Evolutionary conservation across 2,329 filamentous ascomycete species (phyloP).

Genomic region (Aureobasidium sp.): DNA sequence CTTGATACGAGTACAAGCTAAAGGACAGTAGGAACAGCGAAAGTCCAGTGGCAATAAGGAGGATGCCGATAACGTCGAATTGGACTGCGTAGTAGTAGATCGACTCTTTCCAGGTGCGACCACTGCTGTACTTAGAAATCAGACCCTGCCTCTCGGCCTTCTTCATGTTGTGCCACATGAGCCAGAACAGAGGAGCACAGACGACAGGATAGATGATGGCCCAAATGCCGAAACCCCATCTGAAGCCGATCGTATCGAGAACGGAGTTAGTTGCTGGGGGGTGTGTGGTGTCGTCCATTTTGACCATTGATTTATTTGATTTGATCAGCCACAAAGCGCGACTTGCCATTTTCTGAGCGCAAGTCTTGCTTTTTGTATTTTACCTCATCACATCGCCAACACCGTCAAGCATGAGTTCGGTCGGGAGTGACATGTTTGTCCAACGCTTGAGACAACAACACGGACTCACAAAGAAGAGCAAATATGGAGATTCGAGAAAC

Average conservation of each 20-base stretch:
- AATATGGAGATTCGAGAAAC: too few relatives aligned
- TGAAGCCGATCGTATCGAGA: constrained; percentile 18
- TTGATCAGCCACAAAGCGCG: constrained; percentile 21
- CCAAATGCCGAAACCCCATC: constrained; percentile 26
- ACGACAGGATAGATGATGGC: constrained; percentile 23
- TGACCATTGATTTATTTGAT: too few relatives aligned
- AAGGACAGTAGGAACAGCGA: constrained; percentile 23
- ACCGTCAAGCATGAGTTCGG: too few relatives aligned
- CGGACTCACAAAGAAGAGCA: too few relatives aligned
- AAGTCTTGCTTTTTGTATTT: too few relatives aligned
- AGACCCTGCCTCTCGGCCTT: constrained; percentile 23
- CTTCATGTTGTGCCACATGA: constrained; percentile 21
- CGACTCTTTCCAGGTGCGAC: constrained; percentile 18
- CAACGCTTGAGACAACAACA: too few relatives aligned
- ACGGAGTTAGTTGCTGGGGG: constrained; percentile 20
- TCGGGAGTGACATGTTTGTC: too few relatives aligned
- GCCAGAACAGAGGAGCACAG: constrained; percentile 19
- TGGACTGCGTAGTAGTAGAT: constrained; percentile 22
- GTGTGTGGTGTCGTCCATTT: not conserved
- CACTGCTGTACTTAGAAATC: constrained; percentile 14
- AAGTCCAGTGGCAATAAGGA: constrained; percentile 30
- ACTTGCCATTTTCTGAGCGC: too few relatives aligned
- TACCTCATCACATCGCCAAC: too few relatives aligned
- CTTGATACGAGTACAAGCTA: constrained; percentile 13
- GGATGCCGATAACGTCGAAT: constrained; percentile 22